Conservation (phyloP, 148 eudicot genomes). For the Vaccinium macrocarpon region DNA sequence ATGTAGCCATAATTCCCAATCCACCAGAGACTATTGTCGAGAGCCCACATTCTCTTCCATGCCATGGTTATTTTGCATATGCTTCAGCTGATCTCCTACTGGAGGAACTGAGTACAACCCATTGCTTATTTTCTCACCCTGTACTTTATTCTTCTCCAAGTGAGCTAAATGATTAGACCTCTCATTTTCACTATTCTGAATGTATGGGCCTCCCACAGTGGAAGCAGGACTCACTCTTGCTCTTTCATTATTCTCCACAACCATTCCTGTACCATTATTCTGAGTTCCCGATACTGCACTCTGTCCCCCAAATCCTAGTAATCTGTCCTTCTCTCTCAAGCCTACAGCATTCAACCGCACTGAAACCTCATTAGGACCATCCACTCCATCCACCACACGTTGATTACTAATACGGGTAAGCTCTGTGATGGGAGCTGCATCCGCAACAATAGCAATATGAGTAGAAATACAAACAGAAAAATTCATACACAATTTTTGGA, state of each 20-base stretch:
- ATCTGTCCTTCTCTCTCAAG: constrained; percentile 31
- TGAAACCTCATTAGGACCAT: constrained; percentile 34
- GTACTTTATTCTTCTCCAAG: background rate
- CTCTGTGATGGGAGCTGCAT: background rate
- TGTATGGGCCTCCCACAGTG: background rate
- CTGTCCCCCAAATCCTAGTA: constrained; percentile 12
- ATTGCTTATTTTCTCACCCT: constrained; percentile 7
- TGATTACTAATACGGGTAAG: constrained; percentile 15
- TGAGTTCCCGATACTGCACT: background rate
- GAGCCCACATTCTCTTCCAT: constrained; percentile 14
- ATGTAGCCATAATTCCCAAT: background rate
- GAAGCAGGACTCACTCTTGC: background rate
- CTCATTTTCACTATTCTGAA: constrained; percentile 14
- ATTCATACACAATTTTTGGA: background rate
- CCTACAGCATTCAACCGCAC: constrained; percentile 43
- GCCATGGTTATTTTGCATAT: constrained; percentile 11
- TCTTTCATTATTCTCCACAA: constrained; percentile 22
- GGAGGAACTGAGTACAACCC: constrained; percentile 17
- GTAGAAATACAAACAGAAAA: background rate
- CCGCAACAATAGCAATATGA: constrained; percentile 7
- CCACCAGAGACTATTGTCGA: background rate
- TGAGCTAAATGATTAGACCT: constrained; percentile 8
- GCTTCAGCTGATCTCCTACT: constrained; percentile 12
- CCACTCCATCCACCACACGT: constrained; percentile 23
- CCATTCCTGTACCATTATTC: constrained; percentile 21